Percentiles rank a stretch among this genome's conserved stretches.
These are phyloP conservation scores for Parastagonospora nodorum DNA, from an alignment of 2,329 filamentous ascomycete species.

Conservation along the genomic window DNA sequence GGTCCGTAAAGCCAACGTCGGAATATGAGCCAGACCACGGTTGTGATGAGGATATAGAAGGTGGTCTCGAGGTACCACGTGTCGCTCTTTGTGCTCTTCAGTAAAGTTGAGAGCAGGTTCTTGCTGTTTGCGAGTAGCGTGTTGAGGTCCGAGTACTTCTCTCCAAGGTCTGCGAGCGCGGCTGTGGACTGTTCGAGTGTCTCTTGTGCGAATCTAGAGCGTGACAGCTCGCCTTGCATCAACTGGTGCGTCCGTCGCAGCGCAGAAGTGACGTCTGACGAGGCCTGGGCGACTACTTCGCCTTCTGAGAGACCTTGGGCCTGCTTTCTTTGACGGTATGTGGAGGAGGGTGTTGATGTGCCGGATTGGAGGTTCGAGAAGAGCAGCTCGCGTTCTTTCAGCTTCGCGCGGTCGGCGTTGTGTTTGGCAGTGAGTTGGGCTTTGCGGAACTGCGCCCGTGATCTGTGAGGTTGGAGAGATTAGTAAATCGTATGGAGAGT, in stretches of 20 bases:
- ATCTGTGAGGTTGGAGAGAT: conserved; percentile 43
- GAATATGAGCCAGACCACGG: conserved; percentile 84
- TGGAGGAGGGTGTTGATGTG: conserved; percentile 39
- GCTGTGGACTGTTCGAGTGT: conserved; percentile 83
- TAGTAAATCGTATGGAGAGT: conserved; percentile 1
- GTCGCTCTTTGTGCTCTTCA: conserved; percentile 91
- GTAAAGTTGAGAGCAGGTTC: conserved; percentile 75
- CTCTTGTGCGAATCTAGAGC: conserved; percentile 87
- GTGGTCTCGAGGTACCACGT: conserved; percentile 96
- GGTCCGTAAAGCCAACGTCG: conserved; percentile 86
- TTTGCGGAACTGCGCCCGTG: conserved; percentile 73
- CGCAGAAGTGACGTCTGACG: conserved; percentile 81
- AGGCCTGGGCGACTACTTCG: conserved; percentile 74
- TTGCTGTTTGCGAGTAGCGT: conserved; percentile 75
- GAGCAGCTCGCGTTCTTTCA: conserved; percentile 76
- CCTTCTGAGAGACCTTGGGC: conserved; percentile 67
- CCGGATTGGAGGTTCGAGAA: conserved; percentile 66
- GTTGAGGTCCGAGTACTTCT: conserved; percentile 81
- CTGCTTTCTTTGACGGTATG: conserved; percentile 42
- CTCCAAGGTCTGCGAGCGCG: conserved; percentile 78
- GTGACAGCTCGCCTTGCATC: conserved; percentile 81
- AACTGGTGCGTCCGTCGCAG: conserved; percentile 84
- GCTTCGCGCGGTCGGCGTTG: conserved; percentile 73
- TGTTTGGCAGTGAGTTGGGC: conserved; percentile 81
- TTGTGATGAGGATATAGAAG: conserved; percentile 78